Percentiles rank a stretch among this genome's conserved stretches.
Conservation (phyloP, 2,329 filamentous ascomycete genomes). For the Aspergillus thermomutatus region DNA sequence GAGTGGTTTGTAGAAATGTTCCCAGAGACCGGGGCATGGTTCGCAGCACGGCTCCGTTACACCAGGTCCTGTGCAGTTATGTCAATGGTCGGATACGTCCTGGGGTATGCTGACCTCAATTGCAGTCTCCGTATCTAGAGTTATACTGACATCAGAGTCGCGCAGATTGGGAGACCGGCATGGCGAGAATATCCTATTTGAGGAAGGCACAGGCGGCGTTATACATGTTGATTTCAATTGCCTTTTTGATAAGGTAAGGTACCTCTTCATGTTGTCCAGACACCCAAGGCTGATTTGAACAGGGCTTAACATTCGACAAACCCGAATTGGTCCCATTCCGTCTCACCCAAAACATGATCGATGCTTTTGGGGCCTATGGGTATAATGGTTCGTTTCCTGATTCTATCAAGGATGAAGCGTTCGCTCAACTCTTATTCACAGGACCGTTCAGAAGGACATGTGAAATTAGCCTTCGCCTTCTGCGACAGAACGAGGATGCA, state of each 20-base stretch:
- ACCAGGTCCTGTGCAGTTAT: constrained; percentile 94
- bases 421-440: constrained; percentile 13
- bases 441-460: constrained; percentile 85
- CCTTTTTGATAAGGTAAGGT: constrained; percentile 78
- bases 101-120: constrained; percentile 51
- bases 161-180: constrained; percentile 81
- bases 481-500: constrained; percentile 90
- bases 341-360: constrained; percentile 96
- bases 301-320: constrained; percentile 85
- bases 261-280: background rate
- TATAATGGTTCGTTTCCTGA: constrained; percentile 61
- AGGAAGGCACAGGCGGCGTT: constrained; percentile 88
- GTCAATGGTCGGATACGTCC: constrained; percentile 97
- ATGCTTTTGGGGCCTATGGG: constrained; percentile 92
- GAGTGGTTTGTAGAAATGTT: constrained; percentile 97
- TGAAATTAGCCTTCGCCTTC: constrained; percentile 78
- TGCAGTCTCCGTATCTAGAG: background rate
- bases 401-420: background rate
- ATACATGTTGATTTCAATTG: constrained; percentile 99
- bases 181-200: constrained; percentile 93
- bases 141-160: constrained; percentile 6
- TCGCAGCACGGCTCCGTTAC: constrained; percentile 81
- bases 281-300: constrained; percentile 9
- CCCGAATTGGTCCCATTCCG: constrained; percentile 95
- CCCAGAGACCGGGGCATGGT: constrained; percentile 89